Evolutionary conservation across 129 eudicot genomes (phyloP), one percentile per base, ranked within the genome.

Genomic region (Ambrosia trifida): DNA sequence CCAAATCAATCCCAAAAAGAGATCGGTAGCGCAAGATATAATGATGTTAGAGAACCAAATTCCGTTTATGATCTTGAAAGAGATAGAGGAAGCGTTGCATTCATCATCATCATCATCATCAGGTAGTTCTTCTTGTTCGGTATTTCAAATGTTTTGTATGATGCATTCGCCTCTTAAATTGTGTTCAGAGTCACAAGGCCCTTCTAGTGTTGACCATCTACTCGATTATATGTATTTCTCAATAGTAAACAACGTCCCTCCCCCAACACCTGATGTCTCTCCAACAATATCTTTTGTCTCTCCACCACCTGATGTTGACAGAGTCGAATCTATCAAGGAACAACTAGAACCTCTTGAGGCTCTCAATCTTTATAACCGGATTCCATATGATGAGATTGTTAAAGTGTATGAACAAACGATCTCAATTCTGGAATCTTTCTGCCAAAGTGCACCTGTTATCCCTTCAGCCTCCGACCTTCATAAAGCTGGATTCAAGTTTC

Each of bases 321-420:
- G 2, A 3, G 4, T 35, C 0, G 5, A 35, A 0, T 35, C 5
- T 3, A 35, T 1, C 2, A 2, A 2, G 2, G 2, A 2, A 4
- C 36, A 33, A 33, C 36, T 2, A 33, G 38, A 5, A 33, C 2
- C 2, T 33, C 36, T 33, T 33, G 4, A 4, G 38, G 4, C 3
- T 1, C 2, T 33, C 36, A 33, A 33, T 1, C 0, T n/a, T n/a
- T n/a, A n/a, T n/a, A n/a, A 5, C 1, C 5, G 0, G 41, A 36
- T 36, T 4, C 51, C 58, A 2, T 3, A 33, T 3, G 14, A 28
- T 6, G 40, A 11, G 24, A n/a, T 49, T 30, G 57, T 33, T 50
- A 52, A 44, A 50, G 78, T 31, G 4, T 68, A 46, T 30, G 45
- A 47, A 46, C 24, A 68, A 47, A 31, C 59, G 8, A 12, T 68